Base-by-base conservation (phyloP, 108 stramenopile species). In the Aurantiochytrium sp. region DNA sequence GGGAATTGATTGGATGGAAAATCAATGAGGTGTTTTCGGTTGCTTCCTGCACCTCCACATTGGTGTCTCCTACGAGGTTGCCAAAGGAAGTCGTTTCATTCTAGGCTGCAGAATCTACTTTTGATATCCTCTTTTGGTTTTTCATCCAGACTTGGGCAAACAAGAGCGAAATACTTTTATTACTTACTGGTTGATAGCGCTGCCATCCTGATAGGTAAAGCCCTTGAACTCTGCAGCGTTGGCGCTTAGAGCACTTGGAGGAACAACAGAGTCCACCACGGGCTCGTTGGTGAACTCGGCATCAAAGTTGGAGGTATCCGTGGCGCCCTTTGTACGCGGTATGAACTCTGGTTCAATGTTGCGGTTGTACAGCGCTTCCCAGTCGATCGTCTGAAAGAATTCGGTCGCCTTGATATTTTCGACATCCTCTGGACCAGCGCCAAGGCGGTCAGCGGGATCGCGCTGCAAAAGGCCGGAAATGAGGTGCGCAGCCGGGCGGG, bases 331-430 rank as follows among this genome's bases (percentile, higher is more conserved):
- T 25, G 72, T 72, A 44, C 5, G 25, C 23, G 99, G 98, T 35
- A 91, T 89, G 97, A 98, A 99, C 23, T 98, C 98, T 29, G 99
- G 96, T 25, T 93, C 45, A 21, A 97, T 88, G 87, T 98, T 95
- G 1, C 97, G 95, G 42, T 89, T 92, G 64, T 92, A 89, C 35
- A 99, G 94, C 58, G 93, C 94, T 12, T 95, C 95, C 99, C 98
- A 98, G 88, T 98, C 94, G 76, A 98, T 94, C 5, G 89, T 89
- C 5, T 89, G 91, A 90, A 98, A 99, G 92, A 98, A 98, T 0
- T 94, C 92, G 90, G 98, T 97, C 5, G 87, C 88, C 72, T 96
- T 96, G 53, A 98, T 96, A 58, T 97, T 96, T 58, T 94, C 95
- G 4, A 97, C 96, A 90, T 97, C 98, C 12, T 90, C 93, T 1